A percentile compares a stretch with the other conserved stretches of the same genome.
Conservation (phyloP, 768 basidiomycete species). For the Leccinum uliginosum region DNA sequence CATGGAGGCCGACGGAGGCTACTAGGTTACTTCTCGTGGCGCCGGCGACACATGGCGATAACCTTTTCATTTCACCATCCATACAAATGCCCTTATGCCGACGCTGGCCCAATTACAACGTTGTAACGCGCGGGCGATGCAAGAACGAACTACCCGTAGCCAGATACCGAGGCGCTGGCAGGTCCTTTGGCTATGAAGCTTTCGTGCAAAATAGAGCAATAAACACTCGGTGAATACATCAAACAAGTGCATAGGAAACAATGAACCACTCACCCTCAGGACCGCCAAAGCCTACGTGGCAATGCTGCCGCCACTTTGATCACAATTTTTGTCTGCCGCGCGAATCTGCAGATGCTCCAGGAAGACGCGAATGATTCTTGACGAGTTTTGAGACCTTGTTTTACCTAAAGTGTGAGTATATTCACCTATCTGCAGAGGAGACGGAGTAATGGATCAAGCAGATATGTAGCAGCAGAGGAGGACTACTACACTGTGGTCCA, state of each 20-base stretch:
- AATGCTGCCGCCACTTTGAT: not conserved
- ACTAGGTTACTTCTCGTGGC: slow-evolving; percentile 1
- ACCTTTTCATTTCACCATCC: not conserved
- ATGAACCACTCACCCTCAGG: not conserved
- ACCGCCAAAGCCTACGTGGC: not conserved
- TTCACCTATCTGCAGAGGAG: not conserved
- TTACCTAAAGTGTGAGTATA: not conserved
- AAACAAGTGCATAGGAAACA: not conserved
- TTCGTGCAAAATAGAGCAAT: not conserved
- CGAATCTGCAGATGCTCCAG: not conserved
- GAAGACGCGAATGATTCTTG: not conserved
- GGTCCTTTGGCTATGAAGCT: not conserved
- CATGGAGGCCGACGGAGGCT: slow-evolving; percentile 1
- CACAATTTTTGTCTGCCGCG: not conserved
- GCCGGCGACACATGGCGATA: not conserved
- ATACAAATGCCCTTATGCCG: not conserved
- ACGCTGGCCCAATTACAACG: not conserved
- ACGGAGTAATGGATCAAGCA: not conserved
- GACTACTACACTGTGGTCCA: slow-evolving; percentile 24
- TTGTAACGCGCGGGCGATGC: not conserved
- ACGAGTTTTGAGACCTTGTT: not conserved
- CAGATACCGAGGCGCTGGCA: not conserved
- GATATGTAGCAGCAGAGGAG: not conserved
- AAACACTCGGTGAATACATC: not conserved
- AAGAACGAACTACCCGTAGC: not conserved